These are phyloP conservation scores for Mediolabrus comicus DNA, from an alignment of 108 stramenopile genomes.

Conservation along the genomic window DNA sequence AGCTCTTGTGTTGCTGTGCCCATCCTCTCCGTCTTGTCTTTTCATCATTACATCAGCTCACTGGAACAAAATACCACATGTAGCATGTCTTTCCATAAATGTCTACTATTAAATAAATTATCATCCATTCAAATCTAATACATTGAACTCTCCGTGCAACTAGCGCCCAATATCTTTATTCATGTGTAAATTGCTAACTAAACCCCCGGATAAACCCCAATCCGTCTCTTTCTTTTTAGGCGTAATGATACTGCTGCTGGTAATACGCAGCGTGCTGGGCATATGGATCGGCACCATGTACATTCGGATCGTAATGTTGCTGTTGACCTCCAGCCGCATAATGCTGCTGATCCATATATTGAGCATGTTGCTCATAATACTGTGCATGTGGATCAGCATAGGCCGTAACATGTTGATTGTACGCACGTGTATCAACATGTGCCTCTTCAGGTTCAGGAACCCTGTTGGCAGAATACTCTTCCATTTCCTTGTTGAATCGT, in stretches of 20 bases:
- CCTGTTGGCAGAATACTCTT: constrained; percentile 63
- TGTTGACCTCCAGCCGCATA: neutral
- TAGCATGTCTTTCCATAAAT: neutral
- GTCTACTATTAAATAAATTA: constrained; percentile 1
- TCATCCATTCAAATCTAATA: neutral
- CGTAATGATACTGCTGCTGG: constrained; percentile 48
- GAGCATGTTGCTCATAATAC: constrained; percentile 13
- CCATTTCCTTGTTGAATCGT: constrained; percentile 88
- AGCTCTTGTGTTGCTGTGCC: neutral
- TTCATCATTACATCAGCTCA: too few species aligned
- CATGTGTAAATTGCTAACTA: too few species aligned
- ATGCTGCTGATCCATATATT: neutral
- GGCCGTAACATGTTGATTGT: neutral
- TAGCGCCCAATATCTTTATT: neutral
- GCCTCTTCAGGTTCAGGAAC: constrained; percentile 6
- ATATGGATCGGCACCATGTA: constrained; percentile 30
- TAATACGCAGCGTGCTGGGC: constrained; percentile 37
- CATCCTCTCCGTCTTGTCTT: too few species aligned
- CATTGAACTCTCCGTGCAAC: neutral
- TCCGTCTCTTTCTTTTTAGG: too few species aligned
- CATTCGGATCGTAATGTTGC: constrained; percentile 33
- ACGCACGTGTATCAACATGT: constrained; percentile 8
- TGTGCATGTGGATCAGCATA: constrained; percentile 22
- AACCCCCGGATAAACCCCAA: too few species aligned
- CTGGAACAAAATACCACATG: too few species aligned